These are phyloP conservation scores for Tetrastigma voinierianum DNA, from an alignment of 164 flowering plant species.

Conservation along the genomic window DNA sequence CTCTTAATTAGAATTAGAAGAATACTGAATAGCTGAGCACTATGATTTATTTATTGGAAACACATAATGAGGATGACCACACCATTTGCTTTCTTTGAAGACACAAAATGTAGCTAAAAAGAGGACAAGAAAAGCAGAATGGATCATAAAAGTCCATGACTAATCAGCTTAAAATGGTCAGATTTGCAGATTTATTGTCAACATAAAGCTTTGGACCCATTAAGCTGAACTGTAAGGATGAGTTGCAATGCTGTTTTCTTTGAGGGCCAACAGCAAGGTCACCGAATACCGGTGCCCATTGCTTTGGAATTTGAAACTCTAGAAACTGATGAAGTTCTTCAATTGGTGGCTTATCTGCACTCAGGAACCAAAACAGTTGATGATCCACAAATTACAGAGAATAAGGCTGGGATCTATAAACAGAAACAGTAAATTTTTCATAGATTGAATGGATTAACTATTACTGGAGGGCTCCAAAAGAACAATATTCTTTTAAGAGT, in stretches of 20 bases:
- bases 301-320: conserved; percentile 40
- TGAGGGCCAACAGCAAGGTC: conserved; percentile 34
- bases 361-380: background rate
- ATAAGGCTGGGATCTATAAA: no score
- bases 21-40: background rate
- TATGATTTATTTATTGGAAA: background rate
- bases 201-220: conserved; percentile 43
- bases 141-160: background rate
- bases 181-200: conserved; percentile 26
- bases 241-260: conserved; percentile 14
- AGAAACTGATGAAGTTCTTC: conserved; percentile 33
- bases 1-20: background rate
- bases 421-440: no score
- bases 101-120: background rate
- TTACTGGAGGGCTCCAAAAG: no score
- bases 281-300: conserved; percentile 40
- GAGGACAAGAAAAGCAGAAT: no score
- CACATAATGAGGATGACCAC: background rate
- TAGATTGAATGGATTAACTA: no score
- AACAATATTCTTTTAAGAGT: no score
- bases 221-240: conserved; percentile 35
- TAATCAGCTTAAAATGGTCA: background rate
- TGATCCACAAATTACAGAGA: no score
- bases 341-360: conserved; percentile 39
- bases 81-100: background rate